Percentiles rank a stretch among this genome's conserved stretches.
Conservation (phyloP, 164 flowering plant genomes). For the Tetracentron sinense region DNA sequence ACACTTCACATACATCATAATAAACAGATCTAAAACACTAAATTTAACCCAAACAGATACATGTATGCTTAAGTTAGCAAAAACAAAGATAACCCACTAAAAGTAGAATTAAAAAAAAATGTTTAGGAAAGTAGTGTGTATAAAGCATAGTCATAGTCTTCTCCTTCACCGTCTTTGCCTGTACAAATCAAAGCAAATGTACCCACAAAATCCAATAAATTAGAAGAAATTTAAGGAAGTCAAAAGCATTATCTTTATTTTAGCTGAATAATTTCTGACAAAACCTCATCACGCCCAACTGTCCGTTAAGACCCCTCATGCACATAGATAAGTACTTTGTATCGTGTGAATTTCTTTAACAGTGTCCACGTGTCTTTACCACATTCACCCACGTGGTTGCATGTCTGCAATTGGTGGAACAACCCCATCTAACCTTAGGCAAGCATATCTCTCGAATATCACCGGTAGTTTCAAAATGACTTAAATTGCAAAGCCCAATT, state of each 20-base stretch:
- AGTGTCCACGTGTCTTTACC: background rate
- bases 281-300: conserved; percentile 14
- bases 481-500: too few species aligned
- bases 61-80: too few species aligned
- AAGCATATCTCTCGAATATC: background rate
- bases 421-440: background rate
- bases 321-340: conserved; percentile 9
- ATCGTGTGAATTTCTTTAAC: conserved; percentile 1
- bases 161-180: conserved; percentile 3
- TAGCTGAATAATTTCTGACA: background rate
- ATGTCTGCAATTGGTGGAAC: conserved; percentile 11
- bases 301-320: conserved; percentile 10
- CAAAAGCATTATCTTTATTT: too few species aligned
- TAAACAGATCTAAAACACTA: too few species aligned
- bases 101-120: background rate
- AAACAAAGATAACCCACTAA: background rate
- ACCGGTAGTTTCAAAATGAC: too few species aligned
- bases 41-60: too few species aligned
- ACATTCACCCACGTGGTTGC: conserved; percentile 5
- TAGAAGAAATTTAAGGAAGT: too few species aligned
- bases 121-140: background rate
- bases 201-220: too few species aligned
- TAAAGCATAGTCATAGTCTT: too few species aligned
- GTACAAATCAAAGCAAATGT: background rate
- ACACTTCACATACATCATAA: too few species aligned